Percentiles rank a stretch among this genome's conserved stretches.
phyloP scores from a whole-genome alignment of 495 filamentous ascomycete species.

The Xanthoparmelia taractica region DNA sequence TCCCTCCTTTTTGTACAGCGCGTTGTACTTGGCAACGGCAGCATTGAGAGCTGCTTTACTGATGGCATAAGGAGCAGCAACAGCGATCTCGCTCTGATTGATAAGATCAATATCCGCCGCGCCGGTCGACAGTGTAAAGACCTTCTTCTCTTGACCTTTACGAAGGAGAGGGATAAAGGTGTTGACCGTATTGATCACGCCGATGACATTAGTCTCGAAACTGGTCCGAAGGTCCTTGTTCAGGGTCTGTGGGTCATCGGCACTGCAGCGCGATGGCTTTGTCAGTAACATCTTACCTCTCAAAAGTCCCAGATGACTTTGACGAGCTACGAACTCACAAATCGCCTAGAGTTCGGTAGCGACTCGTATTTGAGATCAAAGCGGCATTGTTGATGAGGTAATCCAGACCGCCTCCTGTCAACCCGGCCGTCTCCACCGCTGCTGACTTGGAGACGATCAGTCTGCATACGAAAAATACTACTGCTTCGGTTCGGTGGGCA shows the following conservation, averaged over 20 bases:
- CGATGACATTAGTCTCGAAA: conserved; percentile 40
- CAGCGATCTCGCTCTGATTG: conserved; percentile 28
- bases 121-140: conserved; percentile 46
- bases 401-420: conserved; percentile 33
- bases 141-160: conserved; percentile 46
- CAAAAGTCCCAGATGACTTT: neutral
- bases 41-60: conserved; percentile 43
- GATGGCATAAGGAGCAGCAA: conserved; percentile 30
- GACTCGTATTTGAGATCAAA: conserved; percentile 17
- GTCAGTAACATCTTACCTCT: neutral
- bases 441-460: conserved; percentile 22
- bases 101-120: conserved; percentile 41
- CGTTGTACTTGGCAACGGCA: conserved; percentile 41
- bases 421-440: conserved; percentile 28
- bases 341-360: neutral
- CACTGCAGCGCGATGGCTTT: neutral
- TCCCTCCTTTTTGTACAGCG: conserved; percentile 43
- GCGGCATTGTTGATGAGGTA: conserved; percentile 37
- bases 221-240: neutral
- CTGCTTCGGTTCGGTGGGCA: neutral
- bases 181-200: conserved; percentile 45
- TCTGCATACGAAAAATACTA: neutral
- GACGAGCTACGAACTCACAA: neutral
- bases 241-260: neutral
- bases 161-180: conserved; percentile 47